Evolutionary conservation across 441 rosid species (phyloP), one percentile per base, ranked within the genome.

Genomic region (Erodium moschatum): DNA sequence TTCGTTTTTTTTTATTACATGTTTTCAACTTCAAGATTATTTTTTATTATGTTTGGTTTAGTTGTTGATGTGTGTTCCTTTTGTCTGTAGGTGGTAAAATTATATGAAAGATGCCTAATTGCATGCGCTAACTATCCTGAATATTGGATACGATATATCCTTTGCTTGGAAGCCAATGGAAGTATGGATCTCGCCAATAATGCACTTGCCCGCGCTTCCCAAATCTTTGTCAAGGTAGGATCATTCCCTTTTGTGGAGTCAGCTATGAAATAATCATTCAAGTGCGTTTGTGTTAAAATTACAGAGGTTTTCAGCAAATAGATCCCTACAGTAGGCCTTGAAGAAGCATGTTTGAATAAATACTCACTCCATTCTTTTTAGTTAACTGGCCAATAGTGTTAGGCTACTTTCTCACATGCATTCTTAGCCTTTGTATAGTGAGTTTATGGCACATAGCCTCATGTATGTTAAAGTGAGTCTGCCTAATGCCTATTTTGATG

Each of bases 41-140:
- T 65, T 21, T 24, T 24, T 24, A 24, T 27, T 58, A 61, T 76
- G 15, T 74, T 54, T 31, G 61, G 75, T 68, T 50, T 75, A 48
- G 79, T 71, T 67, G 67, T 62, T 52, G 56, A 75, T 77, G 64
- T 67, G 18, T 56, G 48, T 58, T 65, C 71, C 42, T 71, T 74
- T 73, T 69, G 70, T 79, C 70, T 33, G 70, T 71, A 94, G 99
- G 97, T 91, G 77, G 88, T 89, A 72, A 91, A 89, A 81, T 72
- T 89, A 68, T 91, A 88, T 79, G 99, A 94, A 83, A 88, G 97
- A 77, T 94, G 97, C 80, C 77, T 94, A 35, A 84, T 94, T 77
- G 96, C 99, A 5, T 94, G 99, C 70, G 97, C 99, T 48, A 94
- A 85, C 74, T 94, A 94, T 79, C 85, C 97, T 0, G 97, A 88